Evolutionary conservation across 495 filamentous ascomycete species (phyloP).

Genomic region (Podospora pseudoanserina): DNA sequence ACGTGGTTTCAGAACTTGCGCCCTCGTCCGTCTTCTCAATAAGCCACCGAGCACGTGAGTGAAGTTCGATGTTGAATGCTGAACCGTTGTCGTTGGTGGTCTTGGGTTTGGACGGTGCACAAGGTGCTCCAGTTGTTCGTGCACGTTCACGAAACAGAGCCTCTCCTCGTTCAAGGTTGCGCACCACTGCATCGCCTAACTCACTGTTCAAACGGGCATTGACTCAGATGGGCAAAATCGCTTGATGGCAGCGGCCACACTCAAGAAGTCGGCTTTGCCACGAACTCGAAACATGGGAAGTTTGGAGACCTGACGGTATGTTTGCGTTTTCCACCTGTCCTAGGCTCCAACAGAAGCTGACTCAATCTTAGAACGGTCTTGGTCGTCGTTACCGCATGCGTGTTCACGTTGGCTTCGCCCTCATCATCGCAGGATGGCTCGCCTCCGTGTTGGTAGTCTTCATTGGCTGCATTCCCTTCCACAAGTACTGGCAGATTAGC

Average conservation of each 20-base stretch:
- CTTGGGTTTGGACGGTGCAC: too few species aligned
- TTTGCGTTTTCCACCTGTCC: too few species aligned
- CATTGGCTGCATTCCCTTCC: constrained; percentile 49
- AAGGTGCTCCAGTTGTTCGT: background rate
- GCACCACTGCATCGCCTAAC: constrained; percentile 42
- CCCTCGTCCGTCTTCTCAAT: background rate
- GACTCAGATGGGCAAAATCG: constrained; percentile 56
- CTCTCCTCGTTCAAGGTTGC: constrained; percentile 16
- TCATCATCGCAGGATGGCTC: constrained; percentile 49
- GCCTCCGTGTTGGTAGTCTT: constrained; percentile 50
- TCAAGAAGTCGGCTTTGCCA: constrained; percentile 58
- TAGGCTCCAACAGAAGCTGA: too few species aligned
- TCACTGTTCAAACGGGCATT: constrained; percentile 60
- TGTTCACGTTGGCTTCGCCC: constrained; percentile 49
- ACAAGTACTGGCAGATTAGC: constrained; percentile 51
- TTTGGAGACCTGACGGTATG: constrained; percentile 42
- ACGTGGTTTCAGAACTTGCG: too few species aligned
- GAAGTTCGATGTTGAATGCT: background rate
- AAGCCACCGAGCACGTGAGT: background rate
- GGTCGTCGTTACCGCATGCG: constrained; percentile 45
- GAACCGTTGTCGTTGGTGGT: background rate
- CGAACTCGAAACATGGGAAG: constrained; percentile 60
- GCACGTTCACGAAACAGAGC: constrained; percentile 1
- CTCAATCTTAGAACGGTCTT: constrained; percentile 30
- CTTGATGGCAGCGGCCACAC: constrained; percentile 55